Conservation (phyloP, 306 rosid species). For the Herpetospermum pedunculosum region DNA sequence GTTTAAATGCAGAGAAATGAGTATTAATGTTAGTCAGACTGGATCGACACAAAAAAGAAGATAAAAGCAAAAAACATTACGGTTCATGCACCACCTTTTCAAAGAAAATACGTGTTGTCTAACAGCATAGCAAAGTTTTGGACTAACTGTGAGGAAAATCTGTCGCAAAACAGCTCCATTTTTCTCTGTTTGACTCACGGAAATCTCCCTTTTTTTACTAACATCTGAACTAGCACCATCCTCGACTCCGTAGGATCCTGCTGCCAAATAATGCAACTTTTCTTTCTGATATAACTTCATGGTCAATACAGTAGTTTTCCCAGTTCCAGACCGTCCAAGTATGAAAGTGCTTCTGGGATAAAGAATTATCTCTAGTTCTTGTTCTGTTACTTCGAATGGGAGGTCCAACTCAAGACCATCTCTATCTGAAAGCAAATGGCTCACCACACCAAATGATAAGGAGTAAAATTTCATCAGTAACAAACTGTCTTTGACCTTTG, state of each 20-base stretch:
- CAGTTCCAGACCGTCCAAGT: slow-evolving; percentile 82
- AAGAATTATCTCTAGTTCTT: slow-evolving; percentile 52
- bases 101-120: slow-evolving; percentile 49
- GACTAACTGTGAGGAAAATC: slow-evolving; percentile 73
- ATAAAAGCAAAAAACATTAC: background rate
- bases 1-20: background rate
- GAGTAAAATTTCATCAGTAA: slow-evolving; percentile 69
- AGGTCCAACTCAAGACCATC: slow-evolving; percentile 46
- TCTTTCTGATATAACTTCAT: slow-evolving; percentile 63
- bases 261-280: slow-evolving; percentile 22
- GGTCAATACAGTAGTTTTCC: slow-evolving; percentile 77
- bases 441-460: slow-evolving; percentile 37
- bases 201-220: background rate
- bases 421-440: slow-evolving; percentile 46
- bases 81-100: slow-evolving; percentile 32
- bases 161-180: slow-evolving; percentile 31
- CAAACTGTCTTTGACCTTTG: slow-evolving; percentile 69
- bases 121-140: slow-evolving; percentile 57
- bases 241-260: slow-evolving; percentile 15
- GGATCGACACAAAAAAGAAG: background rate
- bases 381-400: slow-evolving; percentile 65
- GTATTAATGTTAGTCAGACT: background rate
- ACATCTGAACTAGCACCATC: slow-evolving; percentile 9
- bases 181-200: slow-evolving; percentile 12
- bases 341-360: slow-evolving; percentile 45